phyloP scores from a whole-genome alignment of 192 early-diverging fungal genomes.

The Podila epigama region DNA sequence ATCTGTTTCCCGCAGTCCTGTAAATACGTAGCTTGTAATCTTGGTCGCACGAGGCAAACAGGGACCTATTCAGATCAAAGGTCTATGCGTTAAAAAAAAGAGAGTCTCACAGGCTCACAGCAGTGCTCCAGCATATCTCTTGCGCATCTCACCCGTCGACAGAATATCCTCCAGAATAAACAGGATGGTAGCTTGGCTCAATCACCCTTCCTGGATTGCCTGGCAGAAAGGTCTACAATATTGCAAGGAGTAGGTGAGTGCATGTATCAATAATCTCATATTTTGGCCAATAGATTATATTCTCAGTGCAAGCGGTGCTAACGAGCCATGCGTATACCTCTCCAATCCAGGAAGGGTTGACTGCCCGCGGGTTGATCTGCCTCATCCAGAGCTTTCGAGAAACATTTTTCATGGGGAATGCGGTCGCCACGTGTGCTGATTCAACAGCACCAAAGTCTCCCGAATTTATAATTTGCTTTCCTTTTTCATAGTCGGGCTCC shows the following conservation, averaged over 20 bases:
- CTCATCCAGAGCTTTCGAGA: slow-evolving; percentile 35
- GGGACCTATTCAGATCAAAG: slow-evolving; percentile 37
- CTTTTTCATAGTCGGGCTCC: slow-evolving; percentile 30
- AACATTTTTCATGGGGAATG: slow-evolving; percentile 6
- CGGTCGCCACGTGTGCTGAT: slow-evolving; percentile 13
- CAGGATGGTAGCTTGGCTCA: slow-evolving; percentile 31
- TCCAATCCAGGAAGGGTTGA: slow-evolving; percentile 15
- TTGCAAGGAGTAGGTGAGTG: background rate
- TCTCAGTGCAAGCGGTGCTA: background rate
- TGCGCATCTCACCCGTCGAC: slow-evolving; percentile 53
- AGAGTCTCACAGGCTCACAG: background rate
- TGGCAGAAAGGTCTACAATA: slow-evolving; percentile 32
- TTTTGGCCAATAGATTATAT: background rate
- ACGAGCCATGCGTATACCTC: slow-evolving; percentile 19
- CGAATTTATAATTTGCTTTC: slow-evolving; percentile 28
- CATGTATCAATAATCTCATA: background rate
- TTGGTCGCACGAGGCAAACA: slow-evolving; percentile 65
- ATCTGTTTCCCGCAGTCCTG: slow-evolving; percentile 54
- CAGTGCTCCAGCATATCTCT: background rate
- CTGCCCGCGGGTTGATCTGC: slow-evolving; percentile 21
- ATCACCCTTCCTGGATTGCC: slow-evolving; percentile 49
- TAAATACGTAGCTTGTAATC: slow-evolving; percentile 69
- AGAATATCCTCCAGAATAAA: slow-evolving; percentile 66
- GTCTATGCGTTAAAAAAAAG: background rate
- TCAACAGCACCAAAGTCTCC: slow-evolving; percentile 46